Evolutionary conservation across 768 basidiomycete genomes (phyloP).

Genomic region (Leucosporidium scottii): DNA sequence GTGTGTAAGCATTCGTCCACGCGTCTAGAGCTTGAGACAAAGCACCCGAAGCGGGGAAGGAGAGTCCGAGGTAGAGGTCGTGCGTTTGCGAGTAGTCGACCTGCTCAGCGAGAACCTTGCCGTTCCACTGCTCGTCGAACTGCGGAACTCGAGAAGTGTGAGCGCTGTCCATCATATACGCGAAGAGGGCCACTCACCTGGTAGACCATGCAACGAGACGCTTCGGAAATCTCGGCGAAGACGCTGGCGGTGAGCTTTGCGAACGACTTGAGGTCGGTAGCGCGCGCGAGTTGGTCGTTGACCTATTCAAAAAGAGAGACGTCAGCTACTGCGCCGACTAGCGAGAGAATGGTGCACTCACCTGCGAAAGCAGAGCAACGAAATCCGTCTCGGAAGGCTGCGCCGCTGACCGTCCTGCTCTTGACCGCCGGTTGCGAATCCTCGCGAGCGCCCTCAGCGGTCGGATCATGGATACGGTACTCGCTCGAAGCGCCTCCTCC

Average conservation of each 20-base stretch:
- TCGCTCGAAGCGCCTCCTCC: slow-evolving; percentile 38
- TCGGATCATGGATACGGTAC: slow-evolving; percentile 60
- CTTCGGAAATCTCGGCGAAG: slow-evolving; percentile 70
- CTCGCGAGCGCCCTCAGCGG: slow-evolving; percentile 66
- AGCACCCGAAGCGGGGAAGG: slow-evolving; percentile 22
- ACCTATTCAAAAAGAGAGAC: slow-evolving; percentile 45
- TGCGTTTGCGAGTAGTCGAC: slow-evolving; percentile 69
- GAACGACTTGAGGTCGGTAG: slow-evolving; percentile 60
- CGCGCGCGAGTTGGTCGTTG: slow-evolving; percentile 67
- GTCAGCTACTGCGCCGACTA: too few species aligned
- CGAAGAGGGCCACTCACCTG: too few species aligned
- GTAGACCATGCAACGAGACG: slow-evolving; percentile 72
- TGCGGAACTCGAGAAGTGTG: too few species aligned
- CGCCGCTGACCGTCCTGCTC: slow-evolving; percentile 1
- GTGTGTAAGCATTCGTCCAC: too few species aligned
- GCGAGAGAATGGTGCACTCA: too few species aligned
- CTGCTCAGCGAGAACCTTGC: slow-evolving; percentile 60
- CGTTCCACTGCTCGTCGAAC: slow-evolving; percentile 39
- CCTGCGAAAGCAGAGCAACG: slow-evolving; percentile 60
- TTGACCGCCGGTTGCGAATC: slow-evolving; percentile 37
- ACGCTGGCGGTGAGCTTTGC: slow-evolving; percentile 60
- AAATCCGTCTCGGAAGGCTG: slow-evolving; percentile 59
- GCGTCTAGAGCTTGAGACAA: too few species aligned
- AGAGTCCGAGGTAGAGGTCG: slow-evolving; percentile 58
- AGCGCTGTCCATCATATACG: too few species aligned